phyloP scores from a whole-genome alignment of 371 early-diverging fungal species.

The Rhizopus delemar region DNA sequence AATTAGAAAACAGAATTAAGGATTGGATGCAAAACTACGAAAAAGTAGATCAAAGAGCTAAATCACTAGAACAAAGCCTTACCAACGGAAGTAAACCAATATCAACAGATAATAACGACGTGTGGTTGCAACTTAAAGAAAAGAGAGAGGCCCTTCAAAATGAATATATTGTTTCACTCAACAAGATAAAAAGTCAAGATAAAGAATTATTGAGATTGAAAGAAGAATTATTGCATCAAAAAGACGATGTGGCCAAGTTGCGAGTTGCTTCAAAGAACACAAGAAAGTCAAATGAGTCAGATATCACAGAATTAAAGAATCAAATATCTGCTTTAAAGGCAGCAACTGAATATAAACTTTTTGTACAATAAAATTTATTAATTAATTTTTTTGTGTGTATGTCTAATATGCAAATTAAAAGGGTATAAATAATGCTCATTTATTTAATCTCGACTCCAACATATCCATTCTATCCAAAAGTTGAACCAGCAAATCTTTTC shows the following conservation, averaged over 20 bases:
- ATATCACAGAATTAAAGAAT: slow-evolving; percentile 50
- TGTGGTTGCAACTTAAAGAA: slow-evolving; percentile 55
- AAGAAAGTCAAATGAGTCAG: slow-evolving; percentile 32
- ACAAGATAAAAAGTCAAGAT: slow-evolving; percentile 63
- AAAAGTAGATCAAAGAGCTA: slow-evolving; percentile 51
- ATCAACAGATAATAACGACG: slow-evolving; percentile 30
- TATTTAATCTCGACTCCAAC: slow-evolving; percentile 32
- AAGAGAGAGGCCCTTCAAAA: slow-evolving; percentile 51
- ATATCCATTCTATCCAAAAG: slow-evolving; percentile 39
- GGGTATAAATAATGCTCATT: background rate
- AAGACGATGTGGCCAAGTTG: slow-evolving; percentile 73
- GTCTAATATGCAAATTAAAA: background rate
- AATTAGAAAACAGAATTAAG: slow-evolving; percentile 67
- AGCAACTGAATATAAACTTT: slow-evolving; percentile 29
- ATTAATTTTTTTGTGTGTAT: background rate
- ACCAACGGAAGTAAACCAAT: slow-evolving; percentile 45
- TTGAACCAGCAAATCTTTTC: slow-evolving; percentile 22
- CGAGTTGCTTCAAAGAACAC: slow-evolving; percentile 37
- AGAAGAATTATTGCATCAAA: slow-evolving; percentile 62
- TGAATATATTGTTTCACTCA: slow-evolving; percentile 44
- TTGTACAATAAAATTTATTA: slow-evolving; percentile 19
- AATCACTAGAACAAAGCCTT: slow-evolving; percentile 48
- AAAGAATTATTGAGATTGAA: slow-evolving; percentile 60
- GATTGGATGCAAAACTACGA: slow-evolving; percentile 76
- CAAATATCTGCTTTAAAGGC: slow-evolving; percentile 56